These are phyloP conservation scores for Eucalyptus grandis DNA, from an alignment of 345 rosid genomes.

Conservation along the genomic window DNA sequence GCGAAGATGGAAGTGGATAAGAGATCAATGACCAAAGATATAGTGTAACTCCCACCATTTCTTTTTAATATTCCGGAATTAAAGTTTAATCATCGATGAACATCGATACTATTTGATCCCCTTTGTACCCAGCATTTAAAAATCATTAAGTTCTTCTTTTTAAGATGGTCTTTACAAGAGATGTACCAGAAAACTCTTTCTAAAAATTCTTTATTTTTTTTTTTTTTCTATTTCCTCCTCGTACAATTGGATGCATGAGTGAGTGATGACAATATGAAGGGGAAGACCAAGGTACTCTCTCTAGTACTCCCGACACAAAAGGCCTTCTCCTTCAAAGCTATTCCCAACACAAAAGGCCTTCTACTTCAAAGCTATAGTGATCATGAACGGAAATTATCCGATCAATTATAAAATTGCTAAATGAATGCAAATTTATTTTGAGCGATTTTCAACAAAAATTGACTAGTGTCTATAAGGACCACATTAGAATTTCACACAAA, in stretches of 20 bases:
- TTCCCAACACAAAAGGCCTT: background rate
- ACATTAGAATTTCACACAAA: background rate
- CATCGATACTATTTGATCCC: background rate
- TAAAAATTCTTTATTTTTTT: no score
- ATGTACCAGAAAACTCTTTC: background rate
- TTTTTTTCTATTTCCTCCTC: background rate
- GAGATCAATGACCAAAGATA: background rate
- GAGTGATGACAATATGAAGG: background rate
- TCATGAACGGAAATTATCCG: rapidly evolving
- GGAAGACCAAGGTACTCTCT: background rate
- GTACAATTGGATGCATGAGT: background rate
- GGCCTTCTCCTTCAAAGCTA: background rate
- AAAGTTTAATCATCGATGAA: background rate
- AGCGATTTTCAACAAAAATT: background rate
- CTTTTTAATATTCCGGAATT: background rate
- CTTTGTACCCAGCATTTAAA: background rate
- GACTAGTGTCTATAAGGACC: rapidly evolving
- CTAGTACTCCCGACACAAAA: background rate
- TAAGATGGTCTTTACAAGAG: background rate
- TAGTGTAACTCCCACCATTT: background rate
- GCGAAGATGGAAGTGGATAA: background rate
- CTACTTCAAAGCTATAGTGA: background rate
- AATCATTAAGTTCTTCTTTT: background rate
- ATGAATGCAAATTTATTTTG: no score
- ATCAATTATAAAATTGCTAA: rapidly evolving